These are phyloP conservation scores for Murraya paniculata DNA, from an alignment of 345 rosid genomes.

Conservation along the genomic window DNA sequence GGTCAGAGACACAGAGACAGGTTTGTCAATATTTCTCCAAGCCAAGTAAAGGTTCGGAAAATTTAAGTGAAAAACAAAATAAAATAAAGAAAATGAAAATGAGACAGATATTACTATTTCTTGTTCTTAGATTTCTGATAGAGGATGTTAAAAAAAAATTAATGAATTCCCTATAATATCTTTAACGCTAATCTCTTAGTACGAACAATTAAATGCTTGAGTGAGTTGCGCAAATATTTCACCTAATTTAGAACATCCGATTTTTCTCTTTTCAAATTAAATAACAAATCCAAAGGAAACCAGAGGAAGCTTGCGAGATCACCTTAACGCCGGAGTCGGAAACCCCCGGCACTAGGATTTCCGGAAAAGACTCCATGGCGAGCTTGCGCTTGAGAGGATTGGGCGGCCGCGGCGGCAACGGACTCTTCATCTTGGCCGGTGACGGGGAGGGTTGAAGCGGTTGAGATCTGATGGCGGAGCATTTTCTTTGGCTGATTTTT, in stretches of 20 bases:
- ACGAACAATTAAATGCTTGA: background rate
- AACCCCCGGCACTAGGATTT: slow-evolving; percentile 31
- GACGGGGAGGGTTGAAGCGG: slow-evolving; percentile 27
- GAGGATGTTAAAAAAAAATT: background rate
- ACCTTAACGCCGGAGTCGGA: slow-evolving; percentile 77
- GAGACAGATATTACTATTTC: background rate
- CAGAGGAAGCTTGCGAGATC: background rate
- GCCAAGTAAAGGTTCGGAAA: background rate
- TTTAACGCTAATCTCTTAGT: background rate
- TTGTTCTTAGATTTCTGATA: background rate
- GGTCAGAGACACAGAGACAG: too few species aligned
- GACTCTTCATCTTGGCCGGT: slow-evolving; percentile 58
- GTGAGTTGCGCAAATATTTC: background rate
- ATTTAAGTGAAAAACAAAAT: background rate
- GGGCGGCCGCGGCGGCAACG: slow-evolving; percentile 90
- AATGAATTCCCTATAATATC: background rate
- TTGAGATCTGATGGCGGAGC: slow-evolving; percentile 83
- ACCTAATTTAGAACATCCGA: background rate
- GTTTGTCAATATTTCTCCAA: background rate
- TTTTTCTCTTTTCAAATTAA: background rate
- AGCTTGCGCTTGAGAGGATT: slow-evolving; percentile 97
- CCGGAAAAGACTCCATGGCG: slow-evolving; percentile 38
- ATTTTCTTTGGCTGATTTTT: slow-evolving; percentile 68
- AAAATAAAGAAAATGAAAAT: background rate
- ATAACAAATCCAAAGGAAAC: background rate